These are phyloP conservation scores for Saccharomyces hybrid DNA, from an alignment of 1,139 yeast genomes.

Conservation along the genomic window DNA sequence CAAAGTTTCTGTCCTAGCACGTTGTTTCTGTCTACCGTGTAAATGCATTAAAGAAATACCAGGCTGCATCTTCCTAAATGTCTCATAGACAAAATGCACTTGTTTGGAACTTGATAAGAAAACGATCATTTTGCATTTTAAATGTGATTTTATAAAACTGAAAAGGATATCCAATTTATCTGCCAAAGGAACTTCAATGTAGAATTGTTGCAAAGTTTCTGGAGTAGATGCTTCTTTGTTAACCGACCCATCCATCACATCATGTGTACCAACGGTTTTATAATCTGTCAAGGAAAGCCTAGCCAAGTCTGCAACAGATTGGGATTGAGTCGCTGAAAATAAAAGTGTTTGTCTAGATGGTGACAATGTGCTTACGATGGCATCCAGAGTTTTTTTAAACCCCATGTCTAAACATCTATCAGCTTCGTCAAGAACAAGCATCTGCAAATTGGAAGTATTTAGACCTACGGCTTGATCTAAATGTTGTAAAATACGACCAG, in stretches of 20 bases:
- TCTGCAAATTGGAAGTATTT: constrained; percentile 71
- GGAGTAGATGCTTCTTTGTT: constrained; percentile 60
- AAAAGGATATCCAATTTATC: constrained; percentile 85
- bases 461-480: constrained; percentile 89
- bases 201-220: constrained; percentile 74
- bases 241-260: constrained; percentile 31
- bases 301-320: constrained; percentile 79
- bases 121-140: constrained; percentile 77
- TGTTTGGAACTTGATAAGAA: constrained; percentile 91
- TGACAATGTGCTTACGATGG: constrained; percentile 76
- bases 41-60: constrained; percentile 89
- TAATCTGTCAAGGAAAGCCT: constrained; percentile 80
- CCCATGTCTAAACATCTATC: constrained; percentile 97
- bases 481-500: constrained; percentile 91
- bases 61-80: constrained; percentile 87
- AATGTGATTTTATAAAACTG: constrained; percentile 85
- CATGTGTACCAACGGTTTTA: constrained; percentile 49
- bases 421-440: constrained; percentile 88
- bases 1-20: constrained; percentile 85
- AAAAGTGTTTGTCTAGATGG: constrained; percentile 79
- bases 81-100: constrained; percentile 87
- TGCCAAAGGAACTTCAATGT: constrained; percentile 59
- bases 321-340: constrained; percentile 92
- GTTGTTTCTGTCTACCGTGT: constrained; percentile 94
- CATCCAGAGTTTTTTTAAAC: constrained; percentile 80